A percentile compares a stretch with the other conserved stretches of the same genome.
These are phyloP conservation scores for Colletotrichum salicis DNA, from an alignment of 2,329 filamentous ascomycete genomes.

Conservation along the genomic window DNA sequence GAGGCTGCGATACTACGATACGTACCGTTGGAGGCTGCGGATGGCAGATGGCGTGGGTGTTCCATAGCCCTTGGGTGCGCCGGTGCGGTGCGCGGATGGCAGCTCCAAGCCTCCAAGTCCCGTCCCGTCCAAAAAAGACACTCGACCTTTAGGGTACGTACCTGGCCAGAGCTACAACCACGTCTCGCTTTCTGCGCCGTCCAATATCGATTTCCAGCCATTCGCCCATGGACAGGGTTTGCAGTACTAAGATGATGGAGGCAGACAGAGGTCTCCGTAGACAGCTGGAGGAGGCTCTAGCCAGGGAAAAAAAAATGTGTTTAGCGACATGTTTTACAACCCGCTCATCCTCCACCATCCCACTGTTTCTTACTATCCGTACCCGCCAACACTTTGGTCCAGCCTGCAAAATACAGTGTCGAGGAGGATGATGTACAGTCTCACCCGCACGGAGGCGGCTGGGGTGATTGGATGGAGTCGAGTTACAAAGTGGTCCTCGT, in stretches of 20 bases:
- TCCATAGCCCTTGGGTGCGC: too few relatives aligned
- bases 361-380: conserved; percentile 12
- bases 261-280: neutral
- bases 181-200: conserved; percentile 14
- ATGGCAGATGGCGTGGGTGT: neutral
- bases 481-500: conserved; percentile 32
- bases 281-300: neutral
- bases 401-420: conserved; percentile 35
- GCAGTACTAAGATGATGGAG: neutral
- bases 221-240: conserved; percentile 14
- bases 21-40: conserved; percentile 7
- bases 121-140: neutral
- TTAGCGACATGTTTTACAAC: conserved; percentile 27
- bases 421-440: neutral
- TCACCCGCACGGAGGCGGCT: conserved; percentile 30
- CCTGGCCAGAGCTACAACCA: neutral
- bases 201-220: conserved; percentile 19
- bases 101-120: neutral
- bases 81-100: neutral
- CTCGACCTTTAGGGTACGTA: neutral
- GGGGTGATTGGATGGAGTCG: conserved; percentile 34
- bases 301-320: neutral
- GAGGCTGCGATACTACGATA: neutral
- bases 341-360: conserved; percentile 4
- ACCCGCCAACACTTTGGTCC: neutral